Base-by-base conservation (phyloP, 805 yeast species). In the Metschnikowia lunata region DNA sequence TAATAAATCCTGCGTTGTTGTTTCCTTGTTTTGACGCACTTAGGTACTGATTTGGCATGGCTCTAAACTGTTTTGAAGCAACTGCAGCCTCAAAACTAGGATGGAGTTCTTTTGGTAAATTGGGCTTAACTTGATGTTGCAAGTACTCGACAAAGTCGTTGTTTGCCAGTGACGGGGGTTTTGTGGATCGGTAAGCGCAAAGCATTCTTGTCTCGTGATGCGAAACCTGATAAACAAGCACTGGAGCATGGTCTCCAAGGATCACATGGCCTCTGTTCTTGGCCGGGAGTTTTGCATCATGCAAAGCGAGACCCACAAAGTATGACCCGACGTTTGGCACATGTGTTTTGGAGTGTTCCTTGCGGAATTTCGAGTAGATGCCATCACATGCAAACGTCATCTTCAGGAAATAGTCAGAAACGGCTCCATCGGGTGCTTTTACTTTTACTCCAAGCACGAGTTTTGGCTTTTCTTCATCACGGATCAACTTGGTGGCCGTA, bases 21-120 rank as follows among this genome's bases (percentile, higher is more conserved):
- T 11, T 32, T 27, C 70, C 71, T 60, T 88, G 90, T 40, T 74
- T 72, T 45, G 78, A 73, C 1, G 97, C 97, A 23, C 95, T 78
- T 40, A 93, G 71, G 65, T 78, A 93, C 55, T 93, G 95, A 66
- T 89, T 90, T 39, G 99, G 98, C 97, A 91, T 91, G 37, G 88
- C 77, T 49, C 85, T 80, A 63, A 85, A 79, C 56, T 83, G 76
- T 31, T 73, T 72, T 8, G 47, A 34, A 18, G 62, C 62, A 35
- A 91, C 56, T 1, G 97, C 95, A 26, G 64, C 63, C 40, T 65
- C 65, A 60, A 91, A 88, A 11, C 93, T 76, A 7, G 95, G 87
- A 55, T 75, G 71, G 38, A 85, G 63, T 26, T 64, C 57, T 38
- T 71, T 62, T 12, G 99, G 99, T 40, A 93, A 61, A 40, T 75